Conservation (phyloP, 192 early-diverging fungal genomes). For the Backusella morwellensis region DNA sequence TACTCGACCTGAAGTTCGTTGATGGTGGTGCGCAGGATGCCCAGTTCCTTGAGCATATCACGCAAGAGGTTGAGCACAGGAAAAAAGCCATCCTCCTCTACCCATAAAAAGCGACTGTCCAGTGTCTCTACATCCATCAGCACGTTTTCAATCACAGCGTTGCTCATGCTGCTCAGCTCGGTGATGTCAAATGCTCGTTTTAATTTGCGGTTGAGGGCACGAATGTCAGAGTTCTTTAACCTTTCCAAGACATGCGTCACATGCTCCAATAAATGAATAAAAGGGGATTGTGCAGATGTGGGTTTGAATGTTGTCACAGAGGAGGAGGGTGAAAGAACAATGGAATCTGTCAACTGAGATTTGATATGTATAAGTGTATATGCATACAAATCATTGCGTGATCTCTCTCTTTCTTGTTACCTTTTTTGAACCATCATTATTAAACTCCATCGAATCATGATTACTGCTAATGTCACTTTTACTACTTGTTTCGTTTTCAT, state of each 20-base stretch:
- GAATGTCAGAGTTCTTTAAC: slow-evolving; percentile 47
- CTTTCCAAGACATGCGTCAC: slow-evolving; percentile 41
- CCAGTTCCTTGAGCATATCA: slow-evolving; percentile 49
- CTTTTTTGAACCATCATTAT: background rate
- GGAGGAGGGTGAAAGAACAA: background rate
- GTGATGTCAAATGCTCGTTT: slow-evolving; percentile 56
- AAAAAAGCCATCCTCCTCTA: slow-evolving; percentile 33
- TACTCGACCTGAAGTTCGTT: slow-evolving; percentile 61
- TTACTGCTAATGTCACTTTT: slow-evolving; percentile 1
- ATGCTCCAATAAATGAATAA: slow-evolving; percentile 38
- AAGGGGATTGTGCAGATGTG: slow-evolving; percentile 26
- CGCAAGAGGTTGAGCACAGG: slow-evolving; percentile 42
- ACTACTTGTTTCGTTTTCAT: background rate
- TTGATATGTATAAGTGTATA: background rate
- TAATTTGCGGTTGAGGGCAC: slow-evolving; percentile 47
- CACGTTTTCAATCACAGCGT: slow-evolving; percentile 59
- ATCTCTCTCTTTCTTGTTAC: background rate
- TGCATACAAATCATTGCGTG: background rate
- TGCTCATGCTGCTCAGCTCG: slow-evolving; percentile 53
- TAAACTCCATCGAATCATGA: background rate
- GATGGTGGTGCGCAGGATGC: slow-evolving; percentile 48
- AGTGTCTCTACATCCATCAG: slow-evolving; percentile 47
- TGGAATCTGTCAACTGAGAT: background rate
- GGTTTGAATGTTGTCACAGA: slow-evolving; percentile 5
- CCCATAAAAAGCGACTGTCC: slow-evolving; percentile 46